Conservation (phyloP, 805 yeast genomes). For the Ogataea corticis region DNA sequence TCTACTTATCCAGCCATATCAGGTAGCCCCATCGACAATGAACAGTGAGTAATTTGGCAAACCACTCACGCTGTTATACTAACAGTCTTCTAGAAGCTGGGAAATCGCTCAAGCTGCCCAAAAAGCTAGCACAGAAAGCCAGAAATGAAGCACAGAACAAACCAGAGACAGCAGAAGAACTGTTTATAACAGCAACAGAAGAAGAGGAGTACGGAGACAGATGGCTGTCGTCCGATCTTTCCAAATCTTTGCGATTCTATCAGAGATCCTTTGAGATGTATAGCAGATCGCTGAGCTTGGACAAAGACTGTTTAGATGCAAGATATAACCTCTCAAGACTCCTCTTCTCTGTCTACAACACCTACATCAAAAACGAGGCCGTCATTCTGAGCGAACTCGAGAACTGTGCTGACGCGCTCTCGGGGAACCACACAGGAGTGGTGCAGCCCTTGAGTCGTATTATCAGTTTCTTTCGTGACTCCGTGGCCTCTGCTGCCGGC, state of each 20-base stretch:
- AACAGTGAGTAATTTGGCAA: slow-evolving; percentile 6
- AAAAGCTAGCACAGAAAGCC: slow-evolving; percentile 8
- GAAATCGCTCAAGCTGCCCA: slow-evolving; percentile 17
- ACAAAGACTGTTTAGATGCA: slow-evolving; percentile 41
- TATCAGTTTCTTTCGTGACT: slow-evolving; percentile 40
- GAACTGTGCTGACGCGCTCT: slow-evolving; percentile 34
- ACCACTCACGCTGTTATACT: too few relatives aligned
- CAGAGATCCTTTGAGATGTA: slow-evolving; percentile 55
- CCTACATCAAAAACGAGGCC: slow-evolving; percentile 49
- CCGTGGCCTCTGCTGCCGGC: slow-evolving; percentile 25
- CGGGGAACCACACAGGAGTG: slow-evolving; percentile 35
- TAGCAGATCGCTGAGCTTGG: slow-evolving; percentile 34
- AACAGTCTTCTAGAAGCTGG: slow-evolving; percentile 7
- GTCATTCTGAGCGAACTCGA: slow-evolving; percentile 36
- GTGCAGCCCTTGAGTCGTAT: slow-evolving; percentile 40
- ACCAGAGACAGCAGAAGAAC: slow-evolving; percentile 51
- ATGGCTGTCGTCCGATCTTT: slow-evolving; percentile 65
- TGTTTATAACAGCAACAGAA: slow-evolving; percentile 53
- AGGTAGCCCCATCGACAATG: slow-evolving; percentile 4
- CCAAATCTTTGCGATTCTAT: slow-evolving; percentile 66
- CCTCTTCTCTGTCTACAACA: slow-evolving; percentile 56
- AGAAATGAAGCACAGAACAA: slow-evolving; percentile 35
- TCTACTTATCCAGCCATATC: too few relatives aligned
- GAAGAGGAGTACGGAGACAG: slow-evolving; percentile 78
- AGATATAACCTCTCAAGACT: slow-evolving; percentile 61